Conservation (phyloP, 1,139 yeast genomes). For the Debaryomyces sp. region DNA sequence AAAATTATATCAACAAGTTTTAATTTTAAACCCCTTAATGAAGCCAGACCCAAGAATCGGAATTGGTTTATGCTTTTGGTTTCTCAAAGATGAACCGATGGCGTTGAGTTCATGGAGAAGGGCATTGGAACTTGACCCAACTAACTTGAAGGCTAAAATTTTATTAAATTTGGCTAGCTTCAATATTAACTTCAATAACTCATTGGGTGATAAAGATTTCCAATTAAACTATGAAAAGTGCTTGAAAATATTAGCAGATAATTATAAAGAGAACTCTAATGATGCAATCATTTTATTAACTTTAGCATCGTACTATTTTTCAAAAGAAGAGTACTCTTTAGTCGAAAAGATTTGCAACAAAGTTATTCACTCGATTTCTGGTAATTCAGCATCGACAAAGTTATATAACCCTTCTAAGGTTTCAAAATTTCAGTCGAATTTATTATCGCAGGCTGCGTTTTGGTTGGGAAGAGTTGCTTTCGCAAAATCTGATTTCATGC, state of each 20-base stretch:
- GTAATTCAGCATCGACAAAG: conserved; percentile 17
- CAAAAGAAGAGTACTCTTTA: conserved; percentile 57
- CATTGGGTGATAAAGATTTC: conserved; percentile 64
- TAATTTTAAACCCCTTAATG: conserved; percentile 73
- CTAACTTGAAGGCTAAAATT: conserved; percentile 63
- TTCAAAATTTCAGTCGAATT: conserved; percentile 33
- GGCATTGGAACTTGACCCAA: conserved; percentile 65
- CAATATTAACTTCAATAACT: conserved; percentile 60
- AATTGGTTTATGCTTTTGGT: conserved; percentile 93
- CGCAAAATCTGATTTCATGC: conserved; percentile 56
- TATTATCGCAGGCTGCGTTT: conserved; percentile 76
- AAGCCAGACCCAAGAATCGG: conserved; percentile 95
- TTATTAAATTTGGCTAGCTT: conserved; percentile 70
- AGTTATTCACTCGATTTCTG: conserved; percentile 42
- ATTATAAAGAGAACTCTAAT: conserved; percentile 26
- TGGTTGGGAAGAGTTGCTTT: conserved; percentile 87
- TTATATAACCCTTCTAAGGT: conserved; percentile 22
- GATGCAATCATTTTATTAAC: conserved; percentile 48
- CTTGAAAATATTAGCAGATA: conserved; percentile 33
- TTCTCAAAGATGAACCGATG: conserved; percentile 72
- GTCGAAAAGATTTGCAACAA: conserved; percentile 61
- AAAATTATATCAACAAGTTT: conserved; percentile 79
- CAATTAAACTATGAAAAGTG: conserved; percentile 51
- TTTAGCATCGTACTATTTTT: conserved; percentile 57
- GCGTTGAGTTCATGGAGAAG: conserved; percentile 87